Conservation (phyloP, 306 rosid species). For the Glycine latifolia region DNA sequence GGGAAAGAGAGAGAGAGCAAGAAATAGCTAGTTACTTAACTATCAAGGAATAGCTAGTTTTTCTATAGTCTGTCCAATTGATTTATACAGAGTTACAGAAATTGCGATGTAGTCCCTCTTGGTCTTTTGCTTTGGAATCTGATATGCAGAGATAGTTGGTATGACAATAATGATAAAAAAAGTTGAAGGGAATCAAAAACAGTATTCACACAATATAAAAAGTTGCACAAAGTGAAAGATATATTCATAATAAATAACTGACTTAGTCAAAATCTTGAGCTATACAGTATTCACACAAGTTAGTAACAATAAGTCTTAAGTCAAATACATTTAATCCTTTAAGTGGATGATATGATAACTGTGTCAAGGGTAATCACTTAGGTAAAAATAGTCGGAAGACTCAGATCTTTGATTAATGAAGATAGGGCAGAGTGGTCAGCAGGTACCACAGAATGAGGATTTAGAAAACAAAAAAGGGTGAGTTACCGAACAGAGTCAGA, state of each 20-base stretch:
- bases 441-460: neutral
- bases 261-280: neutral
- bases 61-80: too few species aligned
- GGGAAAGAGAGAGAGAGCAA: too few species aligned
- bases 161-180: too few species aligned
- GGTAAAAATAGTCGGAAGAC: neutral
- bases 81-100: too few species aligned
- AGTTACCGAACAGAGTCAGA: neutral
- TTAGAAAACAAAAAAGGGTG: neutral
- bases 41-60: too few species aligned
- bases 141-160: too few species aligned
- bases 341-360: neutral
- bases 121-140: too few species aligned
- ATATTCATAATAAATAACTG: neutral
- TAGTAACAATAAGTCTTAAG: neutral
- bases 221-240: neutral
- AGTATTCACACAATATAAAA: too few species aligned
- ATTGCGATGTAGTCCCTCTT: too few species aligned
- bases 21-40: too few species aligned
- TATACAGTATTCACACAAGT: neutral
- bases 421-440: neutral
- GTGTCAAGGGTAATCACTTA: neutral
- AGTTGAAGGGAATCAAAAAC: too few species aligned
- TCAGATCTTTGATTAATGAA: neutral
- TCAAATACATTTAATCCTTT: neutral